Conservation (phyloP, 177 flowering plant species). For the Tripterygium wilfordii region DNA sequence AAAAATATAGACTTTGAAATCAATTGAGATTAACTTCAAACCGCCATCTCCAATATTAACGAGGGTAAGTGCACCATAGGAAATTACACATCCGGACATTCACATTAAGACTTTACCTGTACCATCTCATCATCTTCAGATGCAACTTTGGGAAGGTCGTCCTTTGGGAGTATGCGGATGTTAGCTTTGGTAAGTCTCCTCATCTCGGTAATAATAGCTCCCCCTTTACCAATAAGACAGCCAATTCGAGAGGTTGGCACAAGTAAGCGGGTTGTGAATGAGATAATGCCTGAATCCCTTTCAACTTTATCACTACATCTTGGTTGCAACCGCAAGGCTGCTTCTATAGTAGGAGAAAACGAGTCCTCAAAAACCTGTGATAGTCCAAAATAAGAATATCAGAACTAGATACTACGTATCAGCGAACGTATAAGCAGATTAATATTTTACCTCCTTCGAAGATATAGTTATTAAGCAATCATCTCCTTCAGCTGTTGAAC, state of each 20-base stretch:
- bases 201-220: slow-evolving; percentile 83
- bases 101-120: slow-evolving; percentile 48
- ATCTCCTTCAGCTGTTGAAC: slow-evolving; percentile 73
- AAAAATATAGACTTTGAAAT: slow-evolving; percentile 8
- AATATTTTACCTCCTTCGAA: slow-evolving; percentile 64
- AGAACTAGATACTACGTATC: slow-evolving; percentile 2
- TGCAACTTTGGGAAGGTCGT: slow-evolving; percentile 85
- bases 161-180: slow-evolving; percentile 86
- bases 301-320: slow-evolving; percentile 90
- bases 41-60: background rate
- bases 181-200: slow-evolving; percentile 83
- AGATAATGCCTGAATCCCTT: slow-evolving; percentile 75
- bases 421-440: background rate
- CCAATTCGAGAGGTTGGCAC: slow-evolving; percentile 91
- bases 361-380: slow-evolving; percentile 65
- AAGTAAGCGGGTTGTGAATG: slow-evolving; percentile 80
- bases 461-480: slow-evolving; percentile 83
- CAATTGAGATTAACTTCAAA: too few relatives aligned
- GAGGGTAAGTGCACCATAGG: too few relatives aligned
- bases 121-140: slow-evolving; percentile 96
- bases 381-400: background rate
- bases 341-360: slow-evolving; percentile 79
- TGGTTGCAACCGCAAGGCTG: slow-evolving; percentile 87
- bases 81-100: too few relatives aligned
- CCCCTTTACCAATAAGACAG: slow-evolving; percentile 95